Base-by-base conservation (phyloP, 306 rosid species). In the Sophora flavescens region DNA sequence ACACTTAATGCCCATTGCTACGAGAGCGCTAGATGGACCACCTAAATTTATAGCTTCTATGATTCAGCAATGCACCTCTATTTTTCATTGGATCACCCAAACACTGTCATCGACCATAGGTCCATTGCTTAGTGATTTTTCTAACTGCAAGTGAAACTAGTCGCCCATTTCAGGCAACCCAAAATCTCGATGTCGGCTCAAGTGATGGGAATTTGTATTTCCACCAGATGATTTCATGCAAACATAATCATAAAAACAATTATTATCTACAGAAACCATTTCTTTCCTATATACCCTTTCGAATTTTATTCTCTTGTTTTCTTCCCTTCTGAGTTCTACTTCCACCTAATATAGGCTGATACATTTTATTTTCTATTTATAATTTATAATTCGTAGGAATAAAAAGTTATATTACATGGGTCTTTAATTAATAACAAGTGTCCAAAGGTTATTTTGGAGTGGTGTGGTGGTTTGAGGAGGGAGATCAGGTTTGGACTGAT, bases 81-180 rank as follows among this genome's bases (percentile, higher is more conserved):
- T 41, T 57, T 77, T 85, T 80, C 81, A 77, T 84, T 81, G 83
- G 81, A 63, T 70, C 68, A 74, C 14, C 60, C 63, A 81, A 81
- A 79, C 84, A 87, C 79, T 85, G 87, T 38, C 81, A 74, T 70
- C 39, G 32, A 73, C 86, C 80, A 63, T 81, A 70, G 83, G 88
- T 85, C 86, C 82, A 64, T 81, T 70, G 57, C 57, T n/a, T 76
- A 54, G 60, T 70, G 54, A 73, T 71, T 69, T 79, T 74, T 70
- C 87, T 85, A 79, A 78, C 84, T 65, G 50, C 72, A 59, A 79
- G 30, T 52, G 78, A 83, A 85, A 77, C 45, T 8, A 69, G 81
- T 79, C 82, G 45, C 76, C 81, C 63, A 50, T 80, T 78, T 82
- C 80, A 72, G 86, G 81, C 74, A 76, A 77, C 93, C 66, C 80